Base-by-base conservation (phyloP, 306 rosid genomes). In the Notholithocarpus densiflorus region DNA sequence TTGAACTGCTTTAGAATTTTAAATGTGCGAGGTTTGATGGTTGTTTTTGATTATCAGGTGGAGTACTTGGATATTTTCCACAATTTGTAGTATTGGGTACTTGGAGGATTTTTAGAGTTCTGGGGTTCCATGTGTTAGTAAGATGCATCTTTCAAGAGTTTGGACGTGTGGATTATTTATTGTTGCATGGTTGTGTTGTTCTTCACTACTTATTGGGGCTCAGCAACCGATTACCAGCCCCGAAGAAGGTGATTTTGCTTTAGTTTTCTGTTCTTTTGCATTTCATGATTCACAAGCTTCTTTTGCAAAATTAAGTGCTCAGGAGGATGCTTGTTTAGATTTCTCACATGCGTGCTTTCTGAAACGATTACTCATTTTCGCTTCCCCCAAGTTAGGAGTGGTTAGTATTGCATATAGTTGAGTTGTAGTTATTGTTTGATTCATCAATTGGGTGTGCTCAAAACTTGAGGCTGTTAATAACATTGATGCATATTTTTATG, bases 211-310 rank as follows among this genome's bases (percentile, higher is more conserved):
- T 53, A 87, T 56, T 43, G 75, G 79, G 56, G 95, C 83, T 2
- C 82, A 86, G 80, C 10, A 54, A 5, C 13, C 31, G 43, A 13
- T 74, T 66, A 92, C 93, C n/a, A 1, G 80, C 37, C 86, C 87
- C 6, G 71, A n/a, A 7, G 98, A 94, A 92, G 97, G 98, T 92
- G 78, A 53, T 27, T 77, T 5, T 73, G 14, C 21, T 60, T 29
- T 74, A 52, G 27, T 43, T 23, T 77, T 31, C 18, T 43, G 5
- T 62, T 29, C 57, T 70, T 77, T 69, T 83, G 68, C 29, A 56
- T 4, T 68, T 20, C 48, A 40, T 40, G 45, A 40, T 40, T 68
- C 62, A 13, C 56, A 43, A 61, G 21, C 21, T 18, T 70, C 76
- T 71, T 75, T 26, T 77, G 65, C 43, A 64, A 37, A 37, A 68